Evolutionary conservation across 257 asterid species (phyloP), one percentile per base, ranked within the genome.

Genomic region (Scutellaria minor): DNA sequence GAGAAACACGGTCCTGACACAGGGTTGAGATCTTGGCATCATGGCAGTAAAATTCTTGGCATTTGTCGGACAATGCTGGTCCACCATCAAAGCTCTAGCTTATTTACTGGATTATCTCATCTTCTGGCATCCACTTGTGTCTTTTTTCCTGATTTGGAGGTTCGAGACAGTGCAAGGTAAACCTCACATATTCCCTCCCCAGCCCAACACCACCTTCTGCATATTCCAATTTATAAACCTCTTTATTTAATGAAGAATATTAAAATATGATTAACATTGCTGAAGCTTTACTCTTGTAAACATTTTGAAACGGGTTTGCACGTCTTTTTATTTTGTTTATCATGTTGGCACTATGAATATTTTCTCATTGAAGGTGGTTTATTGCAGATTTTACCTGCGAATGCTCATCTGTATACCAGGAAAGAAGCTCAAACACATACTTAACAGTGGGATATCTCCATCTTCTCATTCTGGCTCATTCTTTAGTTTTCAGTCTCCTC

Each of bases 101-200:
- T 94, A 79, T 88, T 91, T 78, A 77, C 79, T 78, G 90, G 90
- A 47, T 73, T 91, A 53, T 85, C 96, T 70, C 88, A 66, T 72
- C 93, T 94, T 75, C 90, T 94, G 78, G 90, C 90, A 58, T 84
- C 85, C 77, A 68, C 81, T 45, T 82, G 95, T 79, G 96, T 91
- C 15, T 82, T 80, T 68, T 94, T 94, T 85, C 98, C 98, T 71
- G 98, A 94, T 85, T 71, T 94, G 89, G 98, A 94, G 68, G 85
- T 94, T 78, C 98, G 97, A 71, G 98, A 94, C 81, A 86, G 72
- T 81, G 96, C 98, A 70, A 91, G 98, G 98, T 94, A 88, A 57
- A 6, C 66, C 52, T 53, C 66, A 27, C 39, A 54, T 54, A 73
- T 65, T 62, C 60, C 53, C 46, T 41, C 10, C 57, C 40, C 15